Conservation (phyloP, 73 alveolate species). For the Paramecium biaurelia region DNA sequence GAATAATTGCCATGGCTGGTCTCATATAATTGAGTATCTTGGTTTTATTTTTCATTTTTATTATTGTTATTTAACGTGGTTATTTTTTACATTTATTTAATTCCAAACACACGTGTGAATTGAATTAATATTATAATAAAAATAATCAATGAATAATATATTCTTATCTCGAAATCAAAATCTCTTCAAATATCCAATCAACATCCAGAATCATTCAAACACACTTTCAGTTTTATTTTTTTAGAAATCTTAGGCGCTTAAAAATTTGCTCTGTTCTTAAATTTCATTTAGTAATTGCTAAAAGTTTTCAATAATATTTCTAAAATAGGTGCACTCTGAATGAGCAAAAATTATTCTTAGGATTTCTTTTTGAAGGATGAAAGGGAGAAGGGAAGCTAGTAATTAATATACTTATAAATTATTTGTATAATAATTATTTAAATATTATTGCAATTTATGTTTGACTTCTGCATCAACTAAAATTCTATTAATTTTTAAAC, state of each 20-base stretch:
- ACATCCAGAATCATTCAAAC: neutral
- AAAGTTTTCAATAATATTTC: neutral
- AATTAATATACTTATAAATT: neutral
- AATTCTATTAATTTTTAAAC: slow-evolving; percentile 79
- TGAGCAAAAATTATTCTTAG: too few species aligned
- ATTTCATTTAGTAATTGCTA: neutral
- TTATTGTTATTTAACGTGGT: slow-evolving; percentile 1
- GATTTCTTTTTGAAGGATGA: too few species aligned
- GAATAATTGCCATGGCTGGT: slow-evolving; percentile 96
- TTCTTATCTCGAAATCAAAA: neutral
- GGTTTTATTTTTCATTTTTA: slow-evolving; percentile 68
- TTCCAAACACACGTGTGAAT: slow-evolving; percentile 27
- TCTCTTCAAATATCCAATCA: neutral
- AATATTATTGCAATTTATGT: neutral
- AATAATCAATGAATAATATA: neutral
- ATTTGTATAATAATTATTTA: too few species aligned
- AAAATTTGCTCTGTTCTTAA: neutral
- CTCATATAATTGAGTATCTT: slow-evolving; percentile 86
- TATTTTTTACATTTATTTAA: neutral
- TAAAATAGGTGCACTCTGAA: too few species aligned
- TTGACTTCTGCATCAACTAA: slow-evolving; percentile 80
- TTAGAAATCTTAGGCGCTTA: neutral
- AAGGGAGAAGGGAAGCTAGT: neutral
- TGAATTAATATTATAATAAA: neutral
- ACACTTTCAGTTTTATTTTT: neutral